phyloP scores from a whole-genome alignment of 768 basidiomycete genomes.

The Tricholoma bakamatsutake region DNA sequence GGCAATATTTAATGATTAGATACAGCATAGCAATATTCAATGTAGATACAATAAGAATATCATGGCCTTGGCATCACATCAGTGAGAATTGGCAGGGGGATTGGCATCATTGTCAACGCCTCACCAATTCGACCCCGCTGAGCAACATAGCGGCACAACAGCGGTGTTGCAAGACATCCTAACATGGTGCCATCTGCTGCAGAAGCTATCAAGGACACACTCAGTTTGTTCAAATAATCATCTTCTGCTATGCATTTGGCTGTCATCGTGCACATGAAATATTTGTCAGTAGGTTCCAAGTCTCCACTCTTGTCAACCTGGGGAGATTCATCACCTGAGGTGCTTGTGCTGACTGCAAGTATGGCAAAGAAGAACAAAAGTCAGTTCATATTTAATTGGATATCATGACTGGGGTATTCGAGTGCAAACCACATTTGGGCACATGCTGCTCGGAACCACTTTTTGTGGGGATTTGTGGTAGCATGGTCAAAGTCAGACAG shows the following conservation, averaged over 20 bases:
- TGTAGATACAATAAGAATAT: too few relatives aligned
- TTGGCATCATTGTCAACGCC: too few relatives aligned
- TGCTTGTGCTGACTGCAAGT: constrained; percentile 33
- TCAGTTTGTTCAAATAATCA: constrained; percentile 31
- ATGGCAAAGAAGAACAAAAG: constrained; percentile 41
- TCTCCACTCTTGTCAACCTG: not conserved
- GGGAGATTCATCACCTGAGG: not conserved
- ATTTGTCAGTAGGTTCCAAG: constrained; percentile 16
- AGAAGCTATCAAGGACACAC: constrained; percentile 28
- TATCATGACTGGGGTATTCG: constrained; percentile 23
- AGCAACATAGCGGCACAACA: constrained; percentile 40
- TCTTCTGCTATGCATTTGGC: constrained; percentile 43
- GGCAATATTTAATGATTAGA: too few relatives aligned
- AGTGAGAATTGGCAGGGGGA: too few relatives aligned
- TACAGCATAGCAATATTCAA: too few relatives aligned
- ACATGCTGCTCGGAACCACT: constrained; percentile 39
- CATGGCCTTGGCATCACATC: too few relatives aligned
- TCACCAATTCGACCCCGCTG: constrained; percentile 44
- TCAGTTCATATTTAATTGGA: constrained; percentile 46
- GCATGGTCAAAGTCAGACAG: too few relatives aligned
- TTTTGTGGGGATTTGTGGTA: too few relatives aligned
- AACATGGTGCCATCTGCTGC: constrained; percentile 42
- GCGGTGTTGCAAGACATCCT: constrained; percentile 38
- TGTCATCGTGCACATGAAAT: constrained; percentile 38
- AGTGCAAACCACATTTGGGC: constrained; percentile 42